These are phyloP conservation scores for Articulospora tetracladia DNA, from an alignment of 495 filamentous ascomycete genomes.

Conservation along the genomic window DNA sequence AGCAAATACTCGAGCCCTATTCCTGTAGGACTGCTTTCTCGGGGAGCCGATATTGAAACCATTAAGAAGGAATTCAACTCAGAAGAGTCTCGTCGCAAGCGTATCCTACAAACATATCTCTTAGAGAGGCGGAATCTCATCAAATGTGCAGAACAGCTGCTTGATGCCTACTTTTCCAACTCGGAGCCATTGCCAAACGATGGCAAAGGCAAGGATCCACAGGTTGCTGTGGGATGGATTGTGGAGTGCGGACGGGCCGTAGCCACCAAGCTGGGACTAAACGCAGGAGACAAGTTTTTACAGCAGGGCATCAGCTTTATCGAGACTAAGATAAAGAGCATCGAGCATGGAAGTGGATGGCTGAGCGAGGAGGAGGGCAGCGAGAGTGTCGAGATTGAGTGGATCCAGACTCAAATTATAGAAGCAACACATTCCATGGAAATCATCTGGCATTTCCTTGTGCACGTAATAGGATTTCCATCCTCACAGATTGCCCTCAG, in stretches of 20 bases:
- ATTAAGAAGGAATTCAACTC: slow-evolving; percentile 53
- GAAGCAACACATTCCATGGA: slow-evolving; percentile 72
- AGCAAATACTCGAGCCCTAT: slow-evolving; percentile 40
- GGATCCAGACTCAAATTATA: slow-evolving; percentile 57
- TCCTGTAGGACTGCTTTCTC: slow-evolving; percentile 32
- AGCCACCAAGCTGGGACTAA: background rate
- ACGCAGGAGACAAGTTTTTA: background rate
- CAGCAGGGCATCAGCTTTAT: slow-evolving; percentile 42
- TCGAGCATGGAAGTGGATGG: slow-evolving; percentile 52
- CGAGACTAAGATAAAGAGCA: slow-evolving; percentile 36
- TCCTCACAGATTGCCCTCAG: slow-evolving; percentile 53
- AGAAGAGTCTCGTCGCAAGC: slow-evolving; percentile 50
- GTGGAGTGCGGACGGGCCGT: background rate
- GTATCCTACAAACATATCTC: slow-evolving; percentile 64
- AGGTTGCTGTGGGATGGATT: background rate
- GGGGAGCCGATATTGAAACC: slow-evolving; percentile 35
- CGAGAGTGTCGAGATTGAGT: slow-evolving; percentile 55
- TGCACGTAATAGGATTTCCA: slow-evolving; percentile 49
- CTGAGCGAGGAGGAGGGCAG: slow-evolving; percentile 33
- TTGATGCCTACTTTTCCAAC: slow-evolving; percentile 4
- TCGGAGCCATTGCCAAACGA: background rate
- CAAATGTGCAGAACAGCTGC: slow-evolving; percentile 15
- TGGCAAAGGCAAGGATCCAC: slow-evolving; percentile 8
- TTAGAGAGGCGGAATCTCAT: slow-evolving; percentile 61
- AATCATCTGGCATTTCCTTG: slow-evolving; percentile 66